These are phyloP conservation scores for Cucurbita maxima DNA, from an alignment of 306 rosid genomes.

Conservation along the genomic window DNA sequence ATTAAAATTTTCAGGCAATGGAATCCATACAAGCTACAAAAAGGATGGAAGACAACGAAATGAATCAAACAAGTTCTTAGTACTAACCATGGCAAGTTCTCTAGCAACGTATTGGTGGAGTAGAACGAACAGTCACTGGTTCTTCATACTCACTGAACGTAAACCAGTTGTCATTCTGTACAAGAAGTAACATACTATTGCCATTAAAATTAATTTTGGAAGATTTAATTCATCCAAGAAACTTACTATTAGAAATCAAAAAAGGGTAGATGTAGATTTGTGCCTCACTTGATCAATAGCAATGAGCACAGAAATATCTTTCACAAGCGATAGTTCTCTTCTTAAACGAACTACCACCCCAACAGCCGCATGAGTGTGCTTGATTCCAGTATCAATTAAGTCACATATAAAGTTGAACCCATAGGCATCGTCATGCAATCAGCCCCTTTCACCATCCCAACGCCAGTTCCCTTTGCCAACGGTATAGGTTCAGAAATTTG, in stretches of 20 bases:
- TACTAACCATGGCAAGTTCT: constrained; percentile 69
- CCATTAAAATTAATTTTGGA: not conserved
- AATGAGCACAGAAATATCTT: constrained; percentile 74
- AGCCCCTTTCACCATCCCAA: constrained; percentile 80
- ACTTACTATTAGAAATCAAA: not conserved
- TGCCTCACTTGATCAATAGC: constrained; percentile 87
- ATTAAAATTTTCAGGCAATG: not conserved
- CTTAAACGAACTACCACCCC: constrained; percentile 86
- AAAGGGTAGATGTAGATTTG: not conserved
- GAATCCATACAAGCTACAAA: not conserved
- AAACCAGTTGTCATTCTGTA: constrained; percentile 92
- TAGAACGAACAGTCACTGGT: constrained; percentile 65
- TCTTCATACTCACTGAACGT: constrained; percentile 89
- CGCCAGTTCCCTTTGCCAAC: constrained; percentile 94
- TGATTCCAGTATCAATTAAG: constrained; percentile 72
- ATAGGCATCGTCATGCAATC: constrained; percentile 65
- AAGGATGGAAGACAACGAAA: not conserved
- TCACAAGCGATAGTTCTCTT: constrained; percentile 83
- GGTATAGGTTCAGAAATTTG: constrained; percentile 68
- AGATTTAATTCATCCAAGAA: not conserved
- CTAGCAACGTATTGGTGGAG: constrained; percentile 74
- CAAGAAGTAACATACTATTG: constrained; percentile 8
- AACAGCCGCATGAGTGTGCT: constrained; percentile 82
- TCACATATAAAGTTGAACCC: constrained; percentile 65
- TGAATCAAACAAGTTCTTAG: not conserved